Evolutionary conservation across 371 early-diverging fungal species (phyloP), one percentile per base, ranked within the genome.

Genomic region (Apophysomyces trapeziformis): DNA sequence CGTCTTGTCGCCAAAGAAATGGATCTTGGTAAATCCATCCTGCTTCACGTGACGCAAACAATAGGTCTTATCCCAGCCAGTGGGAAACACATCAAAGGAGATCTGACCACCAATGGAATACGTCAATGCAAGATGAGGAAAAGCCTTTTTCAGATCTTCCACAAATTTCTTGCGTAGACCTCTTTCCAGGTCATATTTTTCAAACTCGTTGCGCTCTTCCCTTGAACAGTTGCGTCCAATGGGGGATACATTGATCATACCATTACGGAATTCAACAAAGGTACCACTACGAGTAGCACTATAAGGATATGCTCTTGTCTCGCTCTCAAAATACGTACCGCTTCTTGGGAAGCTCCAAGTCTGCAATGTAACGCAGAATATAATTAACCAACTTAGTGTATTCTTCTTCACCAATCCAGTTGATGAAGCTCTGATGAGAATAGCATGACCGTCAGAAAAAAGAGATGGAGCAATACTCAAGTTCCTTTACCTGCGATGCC

Each of bases 1-100:
- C 21, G 99, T 96, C 92, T 99, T 99, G 84, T 99, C 99, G 58
- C 99, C 99, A 86, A 99, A 99, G 86, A 99, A 99, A 82, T 98
- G 96, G 66, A 99, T 93, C 26, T 75, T 88, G 69, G 88, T 90
- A 78, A 99, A 98, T 44, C 87, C 90, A 73, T 98, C 96, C 44
- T 87, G 71, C 71, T 92, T 79, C 38, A 99, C 71, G 76, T 99
- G 99, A 36, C 91, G 83, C 62, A 99, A 87, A 80, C 99, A 99
- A 84, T 96, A 99, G 54, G 99, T 99, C 90, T 99, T 99, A 84
- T 99, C 99, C 99, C 99, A 99, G 38, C 99, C 99, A 57, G 88
- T 90, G 45, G 99, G 99, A 89, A 99, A 99, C 18, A 99, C 96
- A 79, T 99, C 99, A 74, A 99, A 99, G 6, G 99, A 99, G 76